These are phyloP conservation scores for Pythium vanterpoolii DNA, from an alignment of 352 stramenopile genomes.

Conservation along the genomic window DNA sequence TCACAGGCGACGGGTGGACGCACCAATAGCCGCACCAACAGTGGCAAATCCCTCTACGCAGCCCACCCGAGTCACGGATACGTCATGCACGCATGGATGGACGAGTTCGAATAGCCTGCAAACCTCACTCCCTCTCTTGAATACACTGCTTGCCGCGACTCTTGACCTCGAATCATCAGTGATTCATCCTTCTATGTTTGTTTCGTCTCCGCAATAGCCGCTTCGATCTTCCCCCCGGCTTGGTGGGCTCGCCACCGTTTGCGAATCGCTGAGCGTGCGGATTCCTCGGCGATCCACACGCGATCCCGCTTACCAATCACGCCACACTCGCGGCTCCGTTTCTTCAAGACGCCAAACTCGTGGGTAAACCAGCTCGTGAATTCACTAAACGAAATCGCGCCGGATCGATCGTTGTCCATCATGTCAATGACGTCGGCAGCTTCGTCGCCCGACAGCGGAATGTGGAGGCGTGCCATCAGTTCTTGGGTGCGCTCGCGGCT, in stretches of 20 bases:
- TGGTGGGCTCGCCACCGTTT: conserved; percentile 50
- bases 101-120: conserved; percentile 30
- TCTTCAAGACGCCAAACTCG: conserved; percentile 51
- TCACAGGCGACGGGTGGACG: conserved; percentile 8
- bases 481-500: conserved; percentile 39
- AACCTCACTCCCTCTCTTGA: background rate
- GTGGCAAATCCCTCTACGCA: conserved; percentile 3
- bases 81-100: conserved; percentile 69
- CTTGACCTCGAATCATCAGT: too few species aligned
- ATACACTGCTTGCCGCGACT: too few species aligned
- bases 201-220: background rate
- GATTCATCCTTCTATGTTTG: background rate
- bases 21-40: conserved; percentile 1
- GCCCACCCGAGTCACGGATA: conserved; percentile 36
- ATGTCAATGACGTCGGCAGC: conserved; percentile 66
- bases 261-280: conserved; percentile 36
- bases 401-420: conserved; percentile 77
- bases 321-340: conserved; percentile 52
- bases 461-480: conserved; percentile 52
- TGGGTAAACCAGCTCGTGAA: conserved; percentile 67
- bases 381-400: conserved; percentile 58
- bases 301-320: conserved; percentile 49
- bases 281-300: conserved; percentile 62
- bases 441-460: conserved; percentile 54
- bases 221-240: background rate